Base-by-base conservation (phyloP, 257 asterid genomes). In the Handroanthus guayacan region DNA sequence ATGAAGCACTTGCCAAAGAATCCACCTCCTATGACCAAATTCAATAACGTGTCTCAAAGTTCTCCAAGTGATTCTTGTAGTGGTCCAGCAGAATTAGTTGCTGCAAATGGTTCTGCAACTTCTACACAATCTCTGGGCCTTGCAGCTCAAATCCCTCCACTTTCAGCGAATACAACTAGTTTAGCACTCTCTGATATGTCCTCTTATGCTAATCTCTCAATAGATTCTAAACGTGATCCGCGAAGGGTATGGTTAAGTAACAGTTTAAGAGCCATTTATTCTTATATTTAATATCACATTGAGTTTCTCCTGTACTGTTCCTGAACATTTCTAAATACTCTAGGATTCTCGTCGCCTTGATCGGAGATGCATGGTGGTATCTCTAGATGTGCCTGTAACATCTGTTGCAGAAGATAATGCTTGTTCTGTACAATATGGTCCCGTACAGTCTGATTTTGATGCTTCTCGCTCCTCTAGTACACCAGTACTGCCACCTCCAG, bases 281-380 rank as follows among this genome's bases (percentile, higher is more conserved):
- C 58, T 75, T 77, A 41, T 74, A 18, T 54, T 69, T 41, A 41
- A 8, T 41, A 36, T 45, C 8, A 63, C 13, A 12, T 69, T 62
- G 20, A 16, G 18, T 79, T 77, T 43, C 50, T 75, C 71, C 50
- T 45, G 25, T 18, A 17, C 64, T 76, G 50, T 70, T 75, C 72
- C 9, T 69, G 60, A 52, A 75, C 67, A 76, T 55, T 72, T 71
- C 76, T 50, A 60, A 66, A 48, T 74, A 79, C 66, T 81, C 58
- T 89, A 95, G 99, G 98, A 95, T 86, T 97, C 98, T 64, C 98
- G 99, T 31, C 99, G 98, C 67, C 98, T 87, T 82, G 99, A 92
- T 82, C 98, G 98, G 9, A 87, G 98, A 79, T 92, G 96, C 67
- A 63, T 66, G 78, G 78, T 82, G 38, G 89, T 79, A 56, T 79